Evolutionary conservation across 2,329 filamentous ascomycete species (phyloP), one percentile per base, ranked within the genome.

Genomic region (Massarina eburnea): DNA sequence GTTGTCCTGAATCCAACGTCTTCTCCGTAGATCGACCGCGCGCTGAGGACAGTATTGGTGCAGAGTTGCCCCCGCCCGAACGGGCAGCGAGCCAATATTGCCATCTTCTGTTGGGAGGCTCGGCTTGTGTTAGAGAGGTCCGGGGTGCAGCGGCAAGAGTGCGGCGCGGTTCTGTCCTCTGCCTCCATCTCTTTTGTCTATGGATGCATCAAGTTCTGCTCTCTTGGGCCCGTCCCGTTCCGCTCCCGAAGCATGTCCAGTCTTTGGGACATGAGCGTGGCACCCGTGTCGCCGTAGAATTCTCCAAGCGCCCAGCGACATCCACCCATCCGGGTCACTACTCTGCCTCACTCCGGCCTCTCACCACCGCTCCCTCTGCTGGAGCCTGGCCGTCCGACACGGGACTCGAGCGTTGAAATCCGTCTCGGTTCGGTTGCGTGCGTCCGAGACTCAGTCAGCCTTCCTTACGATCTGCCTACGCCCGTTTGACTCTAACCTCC

Each of bases 211-310:
- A n/a, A n/a, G n/a, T n/a, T 43, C 39, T 46, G 15, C 21, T 35
- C 21, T 26, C 36, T 35, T 52, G 52, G 46, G 49, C 15, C 35
- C 51, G 51, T 27, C 46, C 51, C 51, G 51, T 51, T 35, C 51
- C 51, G 51, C 46, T 45, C 46, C 51, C 46, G 48, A 22, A 43
- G 40, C 29, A 40, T 30, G 35, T 36, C 37, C 12, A 27, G 15
- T 37, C 14, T 12, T 36, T 47, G 43, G 46, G 22, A 44, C 45
- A 21, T 34, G 39, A 17, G 15, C 30, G 39, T 37, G 34, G 35
- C 39, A 39, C 21, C 30, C 24, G 15, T 20, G 26, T 32, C 15
- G 26, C 36, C 27, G 32, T n/a, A 14, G 43, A 19, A 41, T 36
- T 38, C 39, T 29, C 12, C n/a, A 30, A 21, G 34, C 37, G 22